A percentile compares a stretch with the other conserved stretches of the same genome.
Conservation (phyloP, 768 basidiomycete species). For the Auricularia cornea region DNA sequence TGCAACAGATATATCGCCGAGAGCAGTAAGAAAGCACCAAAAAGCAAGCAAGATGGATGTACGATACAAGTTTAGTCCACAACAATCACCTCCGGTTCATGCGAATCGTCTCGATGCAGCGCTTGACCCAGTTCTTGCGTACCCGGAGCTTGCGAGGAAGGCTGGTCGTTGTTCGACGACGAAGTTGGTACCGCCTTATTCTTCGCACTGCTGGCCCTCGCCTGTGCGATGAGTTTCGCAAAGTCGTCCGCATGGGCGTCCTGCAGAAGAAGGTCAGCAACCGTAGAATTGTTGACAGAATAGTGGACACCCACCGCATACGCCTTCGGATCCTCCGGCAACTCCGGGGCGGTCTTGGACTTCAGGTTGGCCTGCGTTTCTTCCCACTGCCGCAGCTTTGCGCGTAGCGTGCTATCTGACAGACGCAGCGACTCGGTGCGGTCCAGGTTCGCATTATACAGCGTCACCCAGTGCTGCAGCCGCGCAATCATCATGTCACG, state of each 20-base stretch:
- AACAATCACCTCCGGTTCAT: too few species aligned
- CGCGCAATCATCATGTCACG: slow-evolving; percentile 43
- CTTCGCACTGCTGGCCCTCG: neutral
- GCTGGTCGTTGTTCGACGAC: too few species aligned
- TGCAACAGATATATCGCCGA: too few species aligned
- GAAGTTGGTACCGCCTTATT: neutral
- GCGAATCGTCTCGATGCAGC: too few species aligned
- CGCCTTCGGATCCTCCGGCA: slow-evolving; percentile 30
- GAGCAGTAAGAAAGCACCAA: too few species aligned
- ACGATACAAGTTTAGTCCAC: too few species aligned
- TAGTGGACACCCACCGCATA: slow-evolving; percentile 35
- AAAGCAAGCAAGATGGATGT: too few species aligned
- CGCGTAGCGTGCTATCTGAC: slow-evolving; percentile 36
- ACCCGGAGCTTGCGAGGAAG: too few species aligned
- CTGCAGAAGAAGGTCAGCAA: neutral
- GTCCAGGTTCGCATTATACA: slow-evolving; percentile 67
- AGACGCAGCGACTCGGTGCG: slow-evolving; percentile 38
- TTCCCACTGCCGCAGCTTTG: slow-evolving; percentile 54
- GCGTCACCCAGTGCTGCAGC: slow-evolving; percentile 59
- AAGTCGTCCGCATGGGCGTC: neutral
- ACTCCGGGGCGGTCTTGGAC: slow-evolving; percentile 31
- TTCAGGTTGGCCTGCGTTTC: slow-evolving; percentile 27
- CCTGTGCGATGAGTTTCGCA: neutral
- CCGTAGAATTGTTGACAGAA: neutral
- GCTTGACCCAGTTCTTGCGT: too few species aligned